Evolutionary conservation across 176 grass and related monocot genomes (phyloP).

Genomic region (Aegilops umbellulata): DNA sequence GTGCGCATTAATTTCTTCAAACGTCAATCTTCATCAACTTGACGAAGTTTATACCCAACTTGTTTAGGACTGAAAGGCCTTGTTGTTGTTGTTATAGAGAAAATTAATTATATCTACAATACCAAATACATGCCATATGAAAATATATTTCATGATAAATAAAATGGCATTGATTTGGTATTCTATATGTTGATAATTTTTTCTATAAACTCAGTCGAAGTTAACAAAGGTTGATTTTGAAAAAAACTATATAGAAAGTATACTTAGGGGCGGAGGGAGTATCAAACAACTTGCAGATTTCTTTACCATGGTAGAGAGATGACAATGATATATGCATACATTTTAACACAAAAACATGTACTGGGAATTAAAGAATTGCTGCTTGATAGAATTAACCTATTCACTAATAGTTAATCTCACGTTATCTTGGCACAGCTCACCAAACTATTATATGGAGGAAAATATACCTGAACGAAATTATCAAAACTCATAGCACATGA

Average conservation of each 20-base stretch:
- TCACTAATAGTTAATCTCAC: not conserved
- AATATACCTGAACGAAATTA: constrained; percentile 90
- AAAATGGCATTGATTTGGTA: not conserved
- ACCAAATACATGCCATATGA: not conserved
- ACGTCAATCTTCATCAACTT: not conserved
- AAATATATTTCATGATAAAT: not conserved
- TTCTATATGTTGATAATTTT: not conserved
- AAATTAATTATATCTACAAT: not conserved
- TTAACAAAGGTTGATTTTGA: not conserved
- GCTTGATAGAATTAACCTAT: not conserved
- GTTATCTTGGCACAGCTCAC: not conserved
- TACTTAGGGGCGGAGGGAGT: not conserved
- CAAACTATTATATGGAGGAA: constrained; percentile 18
- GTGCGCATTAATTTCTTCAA: not conserved
- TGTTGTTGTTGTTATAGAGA: not conserved
- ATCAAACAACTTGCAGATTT: not conserved
- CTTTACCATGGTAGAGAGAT: constrained; percentile 3
- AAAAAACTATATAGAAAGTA: not conserved
- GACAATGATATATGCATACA: constrained; percentile 4
- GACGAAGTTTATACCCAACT: not conserved
- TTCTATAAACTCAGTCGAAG: not conserved
- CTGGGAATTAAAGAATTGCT: not conserved
- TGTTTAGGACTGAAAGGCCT: no score
- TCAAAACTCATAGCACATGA: constrained; percentile 90
- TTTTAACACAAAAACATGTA: not conserved